Evolutionary conservation across 768 basidiomycete genomes (phyloP).

Genomic region (Leccinellum albellum): DNA sequence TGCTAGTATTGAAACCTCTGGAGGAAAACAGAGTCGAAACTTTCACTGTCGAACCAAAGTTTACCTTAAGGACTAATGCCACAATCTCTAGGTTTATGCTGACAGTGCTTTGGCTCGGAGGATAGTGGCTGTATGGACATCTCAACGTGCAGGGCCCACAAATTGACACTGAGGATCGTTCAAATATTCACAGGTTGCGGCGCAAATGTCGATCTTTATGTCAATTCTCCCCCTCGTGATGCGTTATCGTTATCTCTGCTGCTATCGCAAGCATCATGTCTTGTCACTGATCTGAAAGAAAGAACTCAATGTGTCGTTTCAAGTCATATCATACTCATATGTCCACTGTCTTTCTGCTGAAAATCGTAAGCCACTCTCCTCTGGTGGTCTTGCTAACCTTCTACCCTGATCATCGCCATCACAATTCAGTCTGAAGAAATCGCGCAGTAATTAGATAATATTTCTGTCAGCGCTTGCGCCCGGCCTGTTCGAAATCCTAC

Average conservation of each 20-base stretch:
- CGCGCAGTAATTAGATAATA: not conserved
- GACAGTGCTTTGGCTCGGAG: too few species aligned
- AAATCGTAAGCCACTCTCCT: not conserved
- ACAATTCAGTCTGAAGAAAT: not conserved
- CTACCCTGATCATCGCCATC: not conserved
- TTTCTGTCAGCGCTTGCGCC: not conserved
- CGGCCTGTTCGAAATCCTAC: constrained; percentile 5
- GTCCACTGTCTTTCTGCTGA: not conserved
- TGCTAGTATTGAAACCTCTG: too few species aligned
- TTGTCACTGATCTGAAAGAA: too few species aligned
- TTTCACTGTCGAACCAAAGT: too few species aligned
- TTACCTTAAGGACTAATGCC: too few species aligned
- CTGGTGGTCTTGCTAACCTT: not conserved
- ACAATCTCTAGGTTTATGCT: too few species aligned
- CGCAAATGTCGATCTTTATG: not conserved
- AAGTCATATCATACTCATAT: not conserved
- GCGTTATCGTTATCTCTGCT: too few species aligned
- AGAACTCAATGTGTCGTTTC: not conserved
- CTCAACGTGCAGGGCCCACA: too few species aligned
- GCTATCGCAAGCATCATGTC: not conserved
- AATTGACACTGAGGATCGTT: not conserved
- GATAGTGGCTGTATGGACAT: too few species aligned
- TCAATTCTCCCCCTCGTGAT: not conserved
- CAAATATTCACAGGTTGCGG: not conserved
- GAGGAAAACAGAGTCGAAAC: too few species aligned